These are phyloP conservation scores for Cystofilobasidium macerans DNA, from an alignment of 768 basidiomycete genomes.

Conservation along the genomic window DNA sequence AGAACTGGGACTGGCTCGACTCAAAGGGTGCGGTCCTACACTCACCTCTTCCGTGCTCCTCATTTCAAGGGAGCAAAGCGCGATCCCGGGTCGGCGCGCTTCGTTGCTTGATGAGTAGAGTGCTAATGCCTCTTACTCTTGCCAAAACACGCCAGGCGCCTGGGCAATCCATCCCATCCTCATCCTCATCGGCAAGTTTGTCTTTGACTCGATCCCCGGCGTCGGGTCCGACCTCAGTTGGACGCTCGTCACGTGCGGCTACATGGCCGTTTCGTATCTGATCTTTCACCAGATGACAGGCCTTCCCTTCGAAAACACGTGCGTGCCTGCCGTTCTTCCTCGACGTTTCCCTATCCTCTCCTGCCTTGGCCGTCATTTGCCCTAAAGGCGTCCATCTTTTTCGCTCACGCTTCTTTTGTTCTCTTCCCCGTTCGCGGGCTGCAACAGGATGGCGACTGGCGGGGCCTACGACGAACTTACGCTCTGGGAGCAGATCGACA, in stretches of 20 bases:
- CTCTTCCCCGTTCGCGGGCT: too few relatives aligned
- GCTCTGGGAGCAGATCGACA: conserved; percentile 98
- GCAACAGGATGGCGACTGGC: conserved; percentile 40
- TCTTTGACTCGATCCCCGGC: conserved; percentile 86
- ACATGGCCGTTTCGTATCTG: conserved; percentile 51
- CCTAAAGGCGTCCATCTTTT: neutral
- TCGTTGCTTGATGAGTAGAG: too few relatives aligned
- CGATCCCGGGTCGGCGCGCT: too few relatives aligned
- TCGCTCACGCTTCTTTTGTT: too few relatives aligned
- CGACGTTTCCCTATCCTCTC: neutral
- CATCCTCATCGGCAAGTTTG: conserved; percentile 76
- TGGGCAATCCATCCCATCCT: conserved; percentile 96
- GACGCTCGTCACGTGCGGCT: conserved; percentile 83
- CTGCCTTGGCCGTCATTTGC: neutral
- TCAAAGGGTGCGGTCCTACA: conserved; percentile 34
- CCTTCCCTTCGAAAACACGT: conserved; percentile 22
- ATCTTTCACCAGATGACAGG: conserved; percentile 26
- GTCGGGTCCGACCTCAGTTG: conserved; percentile 90
- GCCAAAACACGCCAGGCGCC: conserved; percentile 79
- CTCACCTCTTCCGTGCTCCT: neutral
- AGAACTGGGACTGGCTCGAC: conserved; percentile 40
- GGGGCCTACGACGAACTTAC: conserved; percentile 97
- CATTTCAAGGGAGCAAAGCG: too few relatives aligned
- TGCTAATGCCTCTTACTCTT: too few relatives aligned
- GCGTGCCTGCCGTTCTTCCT: neutral